These are phyloP conservation scores for Acanthamoeba castellanii DNA, from an alignment of 208 protist species.

Conservation along the genomic window DNA sequence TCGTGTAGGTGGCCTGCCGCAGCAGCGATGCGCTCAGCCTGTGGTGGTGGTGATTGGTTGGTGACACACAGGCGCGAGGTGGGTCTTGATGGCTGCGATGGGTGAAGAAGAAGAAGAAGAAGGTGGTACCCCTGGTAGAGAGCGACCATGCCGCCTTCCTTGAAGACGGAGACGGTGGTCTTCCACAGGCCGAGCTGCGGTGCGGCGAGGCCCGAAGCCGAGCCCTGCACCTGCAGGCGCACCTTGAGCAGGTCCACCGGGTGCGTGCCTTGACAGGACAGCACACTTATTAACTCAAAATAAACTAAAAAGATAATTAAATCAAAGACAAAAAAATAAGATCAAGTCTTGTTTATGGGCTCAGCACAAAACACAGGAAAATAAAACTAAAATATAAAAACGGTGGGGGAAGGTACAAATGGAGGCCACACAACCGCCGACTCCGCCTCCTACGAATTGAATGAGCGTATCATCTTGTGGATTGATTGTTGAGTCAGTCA, in stretches of 20 bases:
- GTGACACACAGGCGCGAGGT: not conserved
- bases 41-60: not conserved
- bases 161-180: constrained; percentile 76
- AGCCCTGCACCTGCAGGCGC: constrained; percentile 84
- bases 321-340: not conserved
- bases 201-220: constrained; percentile 29
- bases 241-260: constrained; percentile 86
- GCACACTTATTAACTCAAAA: not conserved
- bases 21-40: constrained; percentile 81
- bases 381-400: not conserved
- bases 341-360: not conserved
- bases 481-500: not conserved
- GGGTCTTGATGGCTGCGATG: not conserved
- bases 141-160: constrained; percentile 81
- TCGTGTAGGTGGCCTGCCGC: constrained; percentile 79
- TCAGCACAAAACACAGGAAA: not conserved
- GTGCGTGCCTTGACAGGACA: constrained; percentile 74
- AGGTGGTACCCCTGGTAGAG: constrained; percentile 80
- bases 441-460: constrained; percentile 75
- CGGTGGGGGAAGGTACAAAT: not conserved
- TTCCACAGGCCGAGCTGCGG: constrained; percentile 68
- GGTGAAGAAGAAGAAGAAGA: not conserved
- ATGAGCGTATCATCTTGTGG: constrained; percentile 72
- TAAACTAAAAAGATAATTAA: not conserved
- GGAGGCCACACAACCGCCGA: constrained; percentile 71